These are phyloP conservation scores for Debaryomyces robertsiae DNA, from an alignment of 1,139 yeast genomes.

Conservation along the genomic window DNA sequence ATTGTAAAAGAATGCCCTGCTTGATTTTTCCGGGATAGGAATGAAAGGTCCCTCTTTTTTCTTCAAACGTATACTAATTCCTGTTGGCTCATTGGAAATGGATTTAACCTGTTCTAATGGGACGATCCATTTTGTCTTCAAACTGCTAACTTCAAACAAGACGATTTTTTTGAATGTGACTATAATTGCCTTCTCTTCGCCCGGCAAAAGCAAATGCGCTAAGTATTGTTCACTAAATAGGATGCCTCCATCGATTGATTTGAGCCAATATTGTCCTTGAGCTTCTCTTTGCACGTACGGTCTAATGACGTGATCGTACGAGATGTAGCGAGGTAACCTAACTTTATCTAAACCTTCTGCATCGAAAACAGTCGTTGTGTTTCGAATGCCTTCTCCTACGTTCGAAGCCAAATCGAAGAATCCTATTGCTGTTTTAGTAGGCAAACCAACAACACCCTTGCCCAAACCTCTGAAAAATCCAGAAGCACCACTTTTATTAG, in stretches of 20 bases:
- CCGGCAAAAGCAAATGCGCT: slow-evolving; percentile 83
- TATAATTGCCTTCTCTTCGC: slow-evolving; percentile 74
- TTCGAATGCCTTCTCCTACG: slow-evolving; percentile 90
- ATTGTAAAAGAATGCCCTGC: slow-evolving; percentile 67
- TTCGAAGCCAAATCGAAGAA: slow-evolving; percentile 89
- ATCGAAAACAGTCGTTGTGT: slow-evolving; percentile 90
- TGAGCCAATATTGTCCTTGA: slow-evolving; percentile 93
- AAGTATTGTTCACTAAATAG: slow-evolving; percentile 73
- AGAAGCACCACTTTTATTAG: slow-evolving; percentile 76
- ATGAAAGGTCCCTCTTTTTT: slow-evolving; percentile 69
- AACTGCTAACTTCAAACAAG: slow-evolving; percentile 63
- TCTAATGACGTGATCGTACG: slow-evolving; percentile 67
- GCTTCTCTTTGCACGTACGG: slow-evolving; percentile 84
- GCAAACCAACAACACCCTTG: slow-evolving; percentile 90
- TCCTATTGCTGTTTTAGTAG: slow-evolving; percentile 97
- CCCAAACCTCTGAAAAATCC: slow-evolving; percentile 96
- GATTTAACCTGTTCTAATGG: slow-evolving; percentile 61
- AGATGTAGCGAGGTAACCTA: slow-evolving; percentile 77
- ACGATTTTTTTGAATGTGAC: slow-evolving; percentile 75
- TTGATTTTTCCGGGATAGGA: slow-evolving; percentile 71
- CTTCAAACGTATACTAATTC: slow-evolving; percentile 68
- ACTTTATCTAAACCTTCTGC: slow-evolving; percentile 77
- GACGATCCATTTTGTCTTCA: slow-evolving; percentile 68
- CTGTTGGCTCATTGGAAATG: slow-evolving; percentile 78
- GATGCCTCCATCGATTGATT: slow-evolving; percentile 78